A percentile compares a stretch with the other conserved stretches of the same genome.
Evolutionary conservation across 768 basidiomycete species (phyloP).

Genomic region (Boletus rubroflammeus): DNA sequence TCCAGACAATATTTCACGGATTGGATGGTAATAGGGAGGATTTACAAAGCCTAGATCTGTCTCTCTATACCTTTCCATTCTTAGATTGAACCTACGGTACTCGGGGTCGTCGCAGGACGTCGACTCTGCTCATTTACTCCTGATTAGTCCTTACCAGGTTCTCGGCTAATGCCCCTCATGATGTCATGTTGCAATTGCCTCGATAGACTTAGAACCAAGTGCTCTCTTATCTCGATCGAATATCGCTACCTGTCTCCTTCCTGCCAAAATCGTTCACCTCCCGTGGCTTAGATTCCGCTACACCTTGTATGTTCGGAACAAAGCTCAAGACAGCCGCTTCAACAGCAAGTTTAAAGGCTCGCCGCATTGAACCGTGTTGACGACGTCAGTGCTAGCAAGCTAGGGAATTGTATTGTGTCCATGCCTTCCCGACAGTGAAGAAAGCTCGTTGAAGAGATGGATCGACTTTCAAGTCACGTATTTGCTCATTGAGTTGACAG

Average conservation of each 20-base stretch:
- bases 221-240: background rate
- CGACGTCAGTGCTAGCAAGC: background rate
- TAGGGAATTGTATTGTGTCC: no score
- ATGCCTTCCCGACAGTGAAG: no score
- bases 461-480: background rate
- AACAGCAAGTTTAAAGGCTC: background rate
- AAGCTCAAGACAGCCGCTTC: background rate
- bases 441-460: no score
- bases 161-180: no score
- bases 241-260: background rate
- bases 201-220: background rate
- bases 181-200: background rate
- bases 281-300: background rate
- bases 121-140: background rate
- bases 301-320: background rate
- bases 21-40: no score
- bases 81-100: background rate
- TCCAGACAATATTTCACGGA: background rate
- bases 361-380: background rate
- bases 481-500: background rate
- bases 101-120: background rate
- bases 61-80: background rate
- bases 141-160: no score
- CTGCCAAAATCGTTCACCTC: no score
- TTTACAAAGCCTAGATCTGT: background rate